These are phyloP conservation scores for Phytophthora pini DNA, from an alignment of 352 stramenopile genomes.

Conservation along the genomic window DNA sequence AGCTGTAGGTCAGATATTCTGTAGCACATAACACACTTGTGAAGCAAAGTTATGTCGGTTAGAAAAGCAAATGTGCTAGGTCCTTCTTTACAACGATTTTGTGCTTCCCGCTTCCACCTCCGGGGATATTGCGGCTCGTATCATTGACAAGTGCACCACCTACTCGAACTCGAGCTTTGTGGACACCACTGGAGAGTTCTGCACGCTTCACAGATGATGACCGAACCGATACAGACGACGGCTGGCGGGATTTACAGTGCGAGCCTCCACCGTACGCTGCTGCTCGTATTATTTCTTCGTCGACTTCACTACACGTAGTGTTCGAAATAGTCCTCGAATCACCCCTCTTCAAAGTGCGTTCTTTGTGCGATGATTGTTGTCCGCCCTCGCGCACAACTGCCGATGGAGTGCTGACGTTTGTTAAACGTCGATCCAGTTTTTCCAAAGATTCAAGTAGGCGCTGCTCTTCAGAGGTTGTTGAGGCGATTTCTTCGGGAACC, in stretches of 20 bases:
- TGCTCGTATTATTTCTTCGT: constrained; percentile 33
- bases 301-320: constrained; percentile 10
- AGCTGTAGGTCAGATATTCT: constrained; percentile 37
- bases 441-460: constrained; percentile 62
- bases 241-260: constrained; percentile 44
- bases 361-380: constrained; percentile 1
- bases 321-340: background rate
- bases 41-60: constrained; percentile 18
- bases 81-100: constrained; percentile 70
- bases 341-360: background rate
- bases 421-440: constrained; percentile 54
- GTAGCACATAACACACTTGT: background rate
- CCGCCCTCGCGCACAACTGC: constrained; percentile 5
- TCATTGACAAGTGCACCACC: constrained; percentile 42
- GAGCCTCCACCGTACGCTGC: constrained; percentile 54
- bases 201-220: constrained; percentile 49
- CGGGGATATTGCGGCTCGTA: background rate
- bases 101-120: constrained; percentile 50
- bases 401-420: constrained; percentile 14
- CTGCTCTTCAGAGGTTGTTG: constrained; percentile 48
- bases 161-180: constrained; percentile 59
- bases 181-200: constrained; percentile 59
- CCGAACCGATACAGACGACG: constrained; percentile 39
- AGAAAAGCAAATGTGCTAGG: constrained; percentile 72
- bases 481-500: constrained; percentile 36